Evolutionary conservation across 768 basidiomycete species (phyloP).

Genomic region (Calocybe cyanea): DNA sequence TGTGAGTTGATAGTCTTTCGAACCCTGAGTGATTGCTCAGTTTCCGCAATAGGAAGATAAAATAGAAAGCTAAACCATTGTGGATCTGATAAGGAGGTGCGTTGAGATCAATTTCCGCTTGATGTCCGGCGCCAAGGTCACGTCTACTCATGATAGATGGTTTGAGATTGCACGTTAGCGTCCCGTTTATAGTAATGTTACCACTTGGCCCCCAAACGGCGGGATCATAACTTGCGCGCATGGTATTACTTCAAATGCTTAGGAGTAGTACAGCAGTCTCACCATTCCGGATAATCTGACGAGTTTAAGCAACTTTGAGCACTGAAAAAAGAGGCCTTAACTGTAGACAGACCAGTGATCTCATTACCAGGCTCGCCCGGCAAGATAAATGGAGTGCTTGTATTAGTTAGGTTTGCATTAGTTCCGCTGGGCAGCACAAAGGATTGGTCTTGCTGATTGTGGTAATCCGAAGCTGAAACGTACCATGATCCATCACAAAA

Average conservation of each 20-base stretch:
- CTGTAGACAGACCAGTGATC: conserved; percentile 30
- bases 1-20: conserved; percentile 48
- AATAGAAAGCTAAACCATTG: conserved; percentile 44
- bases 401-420: conserved; percentile 52
- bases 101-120: conserved; percentile 48
- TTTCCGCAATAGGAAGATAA: neutral
- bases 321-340: conserved; percentile 4
- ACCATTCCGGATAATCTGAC: conserved; percentile 69
- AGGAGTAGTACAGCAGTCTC: conserved; percentile 3
- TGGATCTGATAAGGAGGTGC: conserved; percentile 66
- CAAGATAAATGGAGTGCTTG: conserved; percentile 49
- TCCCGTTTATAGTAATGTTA: conserved; percentile 71
- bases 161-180: conserved; percentile 41
- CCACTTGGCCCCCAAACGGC: conserved; percentile 64
- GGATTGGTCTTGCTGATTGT: conserved; percentile 1
- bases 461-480: neutral
- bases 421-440: conserved; percentile 46
- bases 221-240: conserved; percentile 54
- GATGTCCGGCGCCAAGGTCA: conserved; percentile 46
- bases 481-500: conserved; percentile 63
- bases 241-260: neutral
- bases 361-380: conserved; percentile 53
- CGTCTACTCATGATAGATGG: conserved; percentile 31
- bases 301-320: neutral
- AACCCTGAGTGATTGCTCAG: conserved; percentile 29